Evolutionary conservation across 345 rosid species (phyloP), one percentile per base, ranked within the genome.

Genomic region (Bruguiera parviflora): DNA sequence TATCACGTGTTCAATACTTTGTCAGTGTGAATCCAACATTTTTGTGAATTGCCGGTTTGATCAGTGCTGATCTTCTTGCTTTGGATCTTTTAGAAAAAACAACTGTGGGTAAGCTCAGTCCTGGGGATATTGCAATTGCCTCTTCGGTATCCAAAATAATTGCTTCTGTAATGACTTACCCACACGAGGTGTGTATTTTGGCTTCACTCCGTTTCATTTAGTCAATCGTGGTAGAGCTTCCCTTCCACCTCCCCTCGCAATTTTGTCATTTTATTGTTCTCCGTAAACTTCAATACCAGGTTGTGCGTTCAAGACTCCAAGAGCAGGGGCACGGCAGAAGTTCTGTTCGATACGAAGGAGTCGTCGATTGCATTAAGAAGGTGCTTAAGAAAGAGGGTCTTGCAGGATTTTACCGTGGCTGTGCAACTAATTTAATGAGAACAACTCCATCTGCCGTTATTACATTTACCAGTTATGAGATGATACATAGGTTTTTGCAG

Each of bases 241-340:
- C 22, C 29, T 31, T 51, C 20, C 6, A 22, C n/a, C n/a, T 3
- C 35, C 33, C 11, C 56, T 7, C 59, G 24, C 49, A 56, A 15
- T 56, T 27, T 21, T 56, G 5, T 47, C 1, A 56, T 55, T 37
- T 46, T 32, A 60, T 28, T 33, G 28, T 66, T 28, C 53, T 19
- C 19, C 24, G 9, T 61, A 43, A 27, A 29, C 62, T 32, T 18
- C 19, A 65, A 66, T 43, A 25, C 57, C 83, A 90, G 93, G 98
- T 95, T 11, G 73, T 95, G 21, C 89, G 99, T 5, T 87, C 99
- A 20, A 88, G 92, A 78, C 96, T 95, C 70, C 99, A 95, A 84
- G 99, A 95, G 81, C 99, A 95, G 80, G 96, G 99, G 21, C 91
- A 80, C 47, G 76, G 69, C 57, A 78, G 90, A 76, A 84, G 79